Evolutionary conservation across 1,284 basidiomycete genomes (phyloP), one percentile per base, ranked within the genome.

Genomic region (Microbotryum scabiosae): DNA sequence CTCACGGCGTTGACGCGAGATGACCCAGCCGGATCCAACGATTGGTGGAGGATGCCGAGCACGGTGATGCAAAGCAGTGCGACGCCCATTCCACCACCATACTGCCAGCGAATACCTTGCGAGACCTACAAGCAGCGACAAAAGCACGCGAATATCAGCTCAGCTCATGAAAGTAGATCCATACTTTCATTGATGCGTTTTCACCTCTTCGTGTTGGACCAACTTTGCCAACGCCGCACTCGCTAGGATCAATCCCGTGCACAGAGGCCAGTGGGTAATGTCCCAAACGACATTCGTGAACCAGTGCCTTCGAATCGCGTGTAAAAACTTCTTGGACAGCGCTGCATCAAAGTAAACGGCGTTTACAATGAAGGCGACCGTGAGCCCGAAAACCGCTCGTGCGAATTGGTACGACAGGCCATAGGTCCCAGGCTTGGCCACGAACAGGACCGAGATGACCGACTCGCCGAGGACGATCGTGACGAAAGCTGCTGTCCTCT

Each of bases 261-360:
- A 52, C 10, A 52, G 51, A 32, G 51, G 51, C 25, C 32, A 52
- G 32, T 52, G 51, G 21, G 51, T 32, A 20, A 52, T 32, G 30
- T 52, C 51, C 51, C 51, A 52, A 12, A 52, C 10, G 32, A 52
- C 32, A 12, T 55, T 36, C 3, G 54, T 55, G 26, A 55, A 43
- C 54, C 54, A 55, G 26, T 55, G 54, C 10, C 54, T 36, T 16
- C 54, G 32, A 18, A 55, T 55, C 21, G 54, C 54, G 54, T 55
- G 54, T 12, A 23, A n/a, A 12, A 55, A 55, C 43, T 55, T 55
- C 14, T 30, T 21, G 10, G 54, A 55, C 36, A 55, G 23, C 20
- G 54, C 54, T 23, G 51, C 25, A 30, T 55, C 54, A 36, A 43
- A 55, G 43, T 43, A 55, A 21, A 55, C 54, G 18, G 32, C 36